Evolutionary conservation across 345 rosid genomes (phyloP).

Genomic region (Xanthoceras sorbifolium): DNA sequence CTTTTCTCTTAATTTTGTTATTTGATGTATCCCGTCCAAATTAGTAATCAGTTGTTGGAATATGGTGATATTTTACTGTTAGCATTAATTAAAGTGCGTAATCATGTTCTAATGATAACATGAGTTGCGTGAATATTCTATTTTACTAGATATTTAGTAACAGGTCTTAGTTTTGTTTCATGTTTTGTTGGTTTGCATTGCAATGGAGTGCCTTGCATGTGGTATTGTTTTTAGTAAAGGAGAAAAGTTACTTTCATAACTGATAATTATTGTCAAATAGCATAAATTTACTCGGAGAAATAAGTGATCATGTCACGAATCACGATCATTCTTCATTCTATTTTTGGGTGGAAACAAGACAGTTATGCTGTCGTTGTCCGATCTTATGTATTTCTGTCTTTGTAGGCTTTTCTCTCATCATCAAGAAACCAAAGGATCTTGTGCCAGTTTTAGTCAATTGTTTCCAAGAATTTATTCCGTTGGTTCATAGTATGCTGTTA

Average conservation of each 20-base stretch:
- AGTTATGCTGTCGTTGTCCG: neutral
- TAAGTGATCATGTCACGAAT: neutral
- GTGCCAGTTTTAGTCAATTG: constrained; percentile 66
- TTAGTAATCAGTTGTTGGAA: neutral
- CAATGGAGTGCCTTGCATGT: constrained; percentile 9
- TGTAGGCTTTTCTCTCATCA: constrained; percentile 51
- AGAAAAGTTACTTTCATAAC: neutral
- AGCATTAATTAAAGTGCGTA: constrained; percentile 10
- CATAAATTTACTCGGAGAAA: neutral
- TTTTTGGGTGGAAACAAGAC: neutral
- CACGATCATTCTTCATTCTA: neutral
- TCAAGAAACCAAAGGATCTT: constrained; percentile 60
- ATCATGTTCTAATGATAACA: constrained; percentile 8
- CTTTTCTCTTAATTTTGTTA: neutral
- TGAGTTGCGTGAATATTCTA: neutral
- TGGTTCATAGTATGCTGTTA: constrained; percentile 42
- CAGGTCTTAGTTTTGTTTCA: neutral
- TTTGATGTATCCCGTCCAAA: neutral
- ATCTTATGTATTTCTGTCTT: constrained; percentile 15
- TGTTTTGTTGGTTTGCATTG: constrained; percentile 7
- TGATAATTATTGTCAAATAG: neutral
- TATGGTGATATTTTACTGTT: neutral
- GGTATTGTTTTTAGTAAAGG: neutral
- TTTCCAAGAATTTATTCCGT: constrained; percentile 67
- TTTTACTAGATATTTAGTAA: neutral